Conservation (phyloP, 495 filamentous ascomycete species). For the Astrothelium subdiscretum region DNA sequence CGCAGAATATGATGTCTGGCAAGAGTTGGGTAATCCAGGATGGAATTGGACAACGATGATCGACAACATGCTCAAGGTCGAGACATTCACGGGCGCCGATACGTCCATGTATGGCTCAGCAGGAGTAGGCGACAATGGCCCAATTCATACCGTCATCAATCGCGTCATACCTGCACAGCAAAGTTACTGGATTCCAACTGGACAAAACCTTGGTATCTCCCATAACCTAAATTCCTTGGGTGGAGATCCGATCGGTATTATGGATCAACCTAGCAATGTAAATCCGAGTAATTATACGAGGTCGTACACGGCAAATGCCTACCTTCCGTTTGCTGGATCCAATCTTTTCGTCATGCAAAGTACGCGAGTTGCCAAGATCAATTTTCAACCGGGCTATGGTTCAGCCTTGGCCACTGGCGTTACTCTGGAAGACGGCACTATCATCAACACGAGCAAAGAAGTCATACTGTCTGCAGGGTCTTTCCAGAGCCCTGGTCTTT, state of each 20-base stretch:
- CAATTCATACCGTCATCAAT: slow-evolving; percentile 10
- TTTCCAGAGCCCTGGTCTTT: slow-evolving; percentile 26
- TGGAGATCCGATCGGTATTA: slow-evolving; percentile 8
- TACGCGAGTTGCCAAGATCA: slow-evolving; percentile 4
- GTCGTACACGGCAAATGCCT: slow-evolving; percentile 9
- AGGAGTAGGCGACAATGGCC: slow-evolving; percentile 4
- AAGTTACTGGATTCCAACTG: slow-evolving; percentile 2
- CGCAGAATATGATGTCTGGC: slow-evolving; percentile 15
- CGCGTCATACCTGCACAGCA: slow-evolving; percentile 10
- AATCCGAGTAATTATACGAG: slow-evolving; percentile 10
- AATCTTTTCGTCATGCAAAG: slow-evolving; percentile 5
- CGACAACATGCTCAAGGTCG: slow-evolving; percentile 18
- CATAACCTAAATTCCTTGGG: slow-evolving; percentile 5
- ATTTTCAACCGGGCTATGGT: neutral
- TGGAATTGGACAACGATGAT: slow-evolving; percentile 17
- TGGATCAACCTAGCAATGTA: slow-evolving; percentile 8
- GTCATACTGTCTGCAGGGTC: slow-evolving; percentile 27
- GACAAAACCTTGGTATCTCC: slow-evolving; percentile 7
- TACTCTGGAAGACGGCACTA: slow-evolving; percentile 10
- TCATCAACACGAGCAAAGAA: slow-evolving; percentile 26
- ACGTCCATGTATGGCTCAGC: neutral
- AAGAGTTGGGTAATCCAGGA: slow-evolving; percentile 11
- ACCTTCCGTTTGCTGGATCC: slow-evolving; percentile 2
- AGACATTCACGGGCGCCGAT: slow-evolving; percentile 11
- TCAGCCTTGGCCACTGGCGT: slow-evolving; percentile 10